Base-by-base conservation (phyloP, 2,329 filamentous ascomycete genomes). In the Fusarium dimerum region DNA sequence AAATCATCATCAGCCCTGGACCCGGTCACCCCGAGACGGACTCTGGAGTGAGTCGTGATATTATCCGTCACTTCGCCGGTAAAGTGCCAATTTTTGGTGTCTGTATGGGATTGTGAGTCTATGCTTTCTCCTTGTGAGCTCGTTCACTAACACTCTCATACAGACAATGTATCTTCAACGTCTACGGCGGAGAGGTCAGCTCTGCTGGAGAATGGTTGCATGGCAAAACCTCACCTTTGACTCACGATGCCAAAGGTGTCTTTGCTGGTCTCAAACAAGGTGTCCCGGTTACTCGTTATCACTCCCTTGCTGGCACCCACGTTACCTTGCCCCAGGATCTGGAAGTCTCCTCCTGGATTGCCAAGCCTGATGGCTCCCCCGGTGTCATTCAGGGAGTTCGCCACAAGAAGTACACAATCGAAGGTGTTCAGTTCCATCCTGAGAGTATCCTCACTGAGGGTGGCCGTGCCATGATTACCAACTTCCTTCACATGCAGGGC, bases 21-120 rank as follows among this genome's bases (percentile, higher is more conserved):
- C 95, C 94, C 11, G 94, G 94, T 36, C 95, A 99, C 74, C 94
- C 94, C 40, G 80, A 84, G 61, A 92, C 86, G 44, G 95, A 99
- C 75, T 92, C 94, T 17, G 95, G 94, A 51, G 85, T 99, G 66
- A 97, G 92, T 73, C 91, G 91, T 68, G 90, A 90, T 73, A 92
- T 91, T 40, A 96, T 99, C 67, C 81, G 85, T 64, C 81, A 97
- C 71, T 99, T 97, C 72, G 86, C 88, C 30, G 94, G 94, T 62
- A 97, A 96, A 75, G 90, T 99, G 45, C 94, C 94, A 11, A 85
- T 99, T 13, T 84, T 99, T 47, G 94, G 94, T n/a, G 94, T 99
- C 30, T 99, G 94, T 69, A 97, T 99, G 93, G 94, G 94, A 63
- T 88, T 97, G 86, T 89, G 73, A 79, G 86, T 82, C 34, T n/a